Base-by-base conservation (phyloP, 2,329 filamentous ascomycete species). In the Ophiostoma piceae region DNA sequence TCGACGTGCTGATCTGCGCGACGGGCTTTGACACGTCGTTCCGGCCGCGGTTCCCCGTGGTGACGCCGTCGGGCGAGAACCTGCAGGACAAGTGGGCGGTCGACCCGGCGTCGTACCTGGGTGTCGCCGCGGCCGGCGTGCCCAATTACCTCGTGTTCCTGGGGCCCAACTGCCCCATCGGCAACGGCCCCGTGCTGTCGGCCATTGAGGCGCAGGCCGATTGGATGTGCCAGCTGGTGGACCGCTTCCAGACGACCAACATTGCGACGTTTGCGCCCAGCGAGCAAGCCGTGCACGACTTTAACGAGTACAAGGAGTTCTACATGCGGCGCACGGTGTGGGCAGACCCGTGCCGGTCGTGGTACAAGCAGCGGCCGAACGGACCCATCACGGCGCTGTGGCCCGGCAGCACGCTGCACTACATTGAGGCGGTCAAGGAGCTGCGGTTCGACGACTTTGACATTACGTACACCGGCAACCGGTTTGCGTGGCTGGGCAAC, bases 151-250 rank as follows among this genome's bases (percentile, higher is more conserved):
- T 74, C 26, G 84, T 73, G 51, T 70, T 71, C 54, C 67, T 74
- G 19, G 73, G 73, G 4, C 73, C 73, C 43, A 74, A 74, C 69
- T 72, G 69, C 26, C 72, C 73, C 19, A 70, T 74, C 8, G 72
- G 72, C 67, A 73, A 72, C 67, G 73, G 73, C 2, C 70, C 71
- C 12, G 69, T 74, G 11, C 70, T 73, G 37, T 67, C 69, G 8
- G 69, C 70, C 47, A 71, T 75, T 54, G 72, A 75, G 71, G 72
- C 73, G 8, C 71, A 74, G 68, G 69, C 71, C 65, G 72, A 74
- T 74, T 85, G 84, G 78, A 82, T 84, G 74, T 79, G 81, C 74
- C 81, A 83, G 74, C 75, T 83, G 60, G 79, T 85, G 71, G 80
- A 84, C 76, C 79, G 81, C 43, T 83, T 79, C 75, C 83, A 85